phyloP scores from a whole-genome alignment of 2,329 filamentous ascomycete species.

The Plenodomus tracheiphilus region DNA sequence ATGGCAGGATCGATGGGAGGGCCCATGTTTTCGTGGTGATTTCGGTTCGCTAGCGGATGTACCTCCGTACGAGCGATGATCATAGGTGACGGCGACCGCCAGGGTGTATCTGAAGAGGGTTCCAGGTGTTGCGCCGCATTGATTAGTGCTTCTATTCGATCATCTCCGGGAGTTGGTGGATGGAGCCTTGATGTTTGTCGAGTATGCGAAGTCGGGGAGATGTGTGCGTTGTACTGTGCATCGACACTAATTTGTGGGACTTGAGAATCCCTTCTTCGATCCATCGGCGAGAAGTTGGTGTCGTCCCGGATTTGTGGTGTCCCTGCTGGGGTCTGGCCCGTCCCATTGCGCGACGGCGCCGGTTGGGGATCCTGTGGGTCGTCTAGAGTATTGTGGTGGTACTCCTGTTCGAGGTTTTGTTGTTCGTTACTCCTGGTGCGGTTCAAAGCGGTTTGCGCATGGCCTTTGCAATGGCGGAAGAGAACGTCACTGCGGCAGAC shows the following conservation, averaged over 20 bases:
- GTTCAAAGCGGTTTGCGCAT: slow-evolving; percentile 48
- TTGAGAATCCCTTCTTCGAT: slow-evolving; percentile 29
- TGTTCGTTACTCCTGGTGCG: slow-evolving; percentile 37
- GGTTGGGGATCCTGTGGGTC: slow-evolving; percentile 22
- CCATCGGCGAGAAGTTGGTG: slow-evolving; percentile 29
- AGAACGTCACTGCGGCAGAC: slow-evolving; percentile 50
- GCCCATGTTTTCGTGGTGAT: slow-evolving; percentile 38
- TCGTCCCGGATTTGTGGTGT: slow-evolving; percentile 30
- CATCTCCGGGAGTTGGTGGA: slow-evolving; percentile 33
- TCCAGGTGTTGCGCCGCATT: slow-evolving; percentile 44
- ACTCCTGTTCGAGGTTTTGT: slow-evolving; percentile 26
- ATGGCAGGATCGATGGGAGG: slow-evolving; percentile 45
- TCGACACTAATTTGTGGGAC: slow-evolving; percentile 25
- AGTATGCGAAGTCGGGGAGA: slow-evolving; percentile 13
- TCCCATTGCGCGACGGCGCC: slow-evolving; percentile 17
- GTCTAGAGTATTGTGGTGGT: slow-evolving; percentile 14
- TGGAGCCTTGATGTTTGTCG: slow-evolving; percentile 18
- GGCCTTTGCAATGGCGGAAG: slow-evolving; percentile 57
- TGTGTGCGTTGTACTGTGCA: slow-evolving; percentile 18
- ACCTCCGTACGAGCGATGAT: slow-evolving; percentile 30
- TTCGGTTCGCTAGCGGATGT: slow-evolving; percentile 26
- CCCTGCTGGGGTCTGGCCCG: slow-evolving; percentile 19
- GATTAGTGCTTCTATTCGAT: slow-evolving; percentile 43
- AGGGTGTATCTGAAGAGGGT: slow-evolving; percentile 36
- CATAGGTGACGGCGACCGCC: slow-evolving; percentile 40